These are phyloP conservation scores for Porodaedalea pini DNA, from an alignment of 1,284 basidiomycete genomes.

Conservation along the genomic window DNA sequence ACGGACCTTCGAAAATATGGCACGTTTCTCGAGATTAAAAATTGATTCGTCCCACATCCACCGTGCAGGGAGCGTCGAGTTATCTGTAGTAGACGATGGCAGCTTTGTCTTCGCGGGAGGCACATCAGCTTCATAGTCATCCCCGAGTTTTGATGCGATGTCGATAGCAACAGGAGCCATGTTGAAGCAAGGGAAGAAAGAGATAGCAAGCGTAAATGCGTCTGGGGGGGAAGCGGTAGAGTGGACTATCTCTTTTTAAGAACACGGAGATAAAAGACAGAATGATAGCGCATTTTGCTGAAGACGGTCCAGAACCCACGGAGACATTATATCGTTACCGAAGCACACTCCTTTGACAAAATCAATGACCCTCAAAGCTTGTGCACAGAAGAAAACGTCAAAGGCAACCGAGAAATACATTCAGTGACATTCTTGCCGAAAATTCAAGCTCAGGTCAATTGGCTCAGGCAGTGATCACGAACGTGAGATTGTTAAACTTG, in stretches of 20 bases:
- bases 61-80: conserved; percentile 17
- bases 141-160: neutral
- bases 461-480: conserved; percentile 2
- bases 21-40: conserved; percentile 26
- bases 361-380: neutral
- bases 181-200: neutral
- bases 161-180: conserved; percentile 15
- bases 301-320: neutral
- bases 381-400: neutral
- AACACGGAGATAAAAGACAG: neutral
- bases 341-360: neutral
- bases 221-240: too few relatives aligned
- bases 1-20: conserved; percentile 27
- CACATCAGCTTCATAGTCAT: too few relatives aligned
- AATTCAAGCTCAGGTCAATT: neutral
- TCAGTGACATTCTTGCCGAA: neutral
- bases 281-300: neutral
- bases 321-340: neutral
- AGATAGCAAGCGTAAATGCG: neutral
- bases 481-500: neutral
- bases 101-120: neutral
- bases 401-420: neutral
- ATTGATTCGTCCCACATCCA: conserved; percentile 20
- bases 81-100: neutral
- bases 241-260: neutral